These are phyloP conservation scores for Pseudozyma flocculosa DNA, from an alignment of 1,284 basidiomycete species.

Conservation along the genomic window DNA sequence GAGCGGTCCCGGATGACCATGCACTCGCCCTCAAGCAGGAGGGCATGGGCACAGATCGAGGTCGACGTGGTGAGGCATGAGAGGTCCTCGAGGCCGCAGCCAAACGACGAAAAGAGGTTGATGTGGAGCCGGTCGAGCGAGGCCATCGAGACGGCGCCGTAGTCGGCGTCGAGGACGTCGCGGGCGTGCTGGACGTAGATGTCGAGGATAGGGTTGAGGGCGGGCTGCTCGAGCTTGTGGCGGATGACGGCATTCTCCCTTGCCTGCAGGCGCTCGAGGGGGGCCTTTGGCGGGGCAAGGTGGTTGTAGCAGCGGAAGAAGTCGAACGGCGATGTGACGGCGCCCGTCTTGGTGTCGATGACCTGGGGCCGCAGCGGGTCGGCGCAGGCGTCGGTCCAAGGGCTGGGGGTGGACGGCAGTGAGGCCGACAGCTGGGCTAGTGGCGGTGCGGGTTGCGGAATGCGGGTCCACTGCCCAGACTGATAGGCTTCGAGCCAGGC, in stretches of 20 bases:
- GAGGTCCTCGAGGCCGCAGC: not conserved
- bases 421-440: too few species aligned
- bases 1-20: not conserved
- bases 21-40: not conserved
- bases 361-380: not conserved
- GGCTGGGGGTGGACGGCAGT: not conserved
- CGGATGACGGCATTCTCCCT: not conserved
- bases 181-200: not conserved
- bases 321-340: not conserved
- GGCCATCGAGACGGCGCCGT: constrained; percentile 1
- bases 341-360: not conserved
- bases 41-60: not conserved
- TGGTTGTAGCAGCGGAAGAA: not conserved
- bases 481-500: not conserved
- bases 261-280: not conserved
- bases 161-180: not conserved
- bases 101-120: not conserved
- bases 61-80: not conserved
- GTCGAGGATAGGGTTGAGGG: not conserved
- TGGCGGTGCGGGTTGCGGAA: not conserved
- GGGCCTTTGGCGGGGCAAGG: not conserved
- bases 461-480: not conserved
- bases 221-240: not conserved
- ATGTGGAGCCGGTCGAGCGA: not conserved
- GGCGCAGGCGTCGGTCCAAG: not conserved